Evolutionary conservation across 2,329 filamentous ascomycete genomes (phyloP), one percentile per base, ranked within the genome.

Genomic region (Penicillium digitatum): DNA sequence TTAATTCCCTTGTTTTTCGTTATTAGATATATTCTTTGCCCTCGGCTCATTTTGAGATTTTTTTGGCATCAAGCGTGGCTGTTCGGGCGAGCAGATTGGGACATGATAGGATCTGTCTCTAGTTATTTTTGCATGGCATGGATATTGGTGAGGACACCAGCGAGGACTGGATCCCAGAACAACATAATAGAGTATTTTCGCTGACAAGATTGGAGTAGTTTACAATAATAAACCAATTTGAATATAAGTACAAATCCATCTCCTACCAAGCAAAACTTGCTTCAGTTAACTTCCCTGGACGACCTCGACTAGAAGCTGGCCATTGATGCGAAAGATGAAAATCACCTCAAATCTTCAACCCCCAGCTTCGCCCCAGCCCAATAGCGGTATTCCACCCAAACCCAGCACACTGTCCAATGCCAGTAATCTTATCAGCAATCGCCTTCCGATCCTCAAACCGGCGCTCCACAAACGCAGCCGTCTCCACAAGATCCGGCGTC

Each of bases 351-450:
- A 97, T 85, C 69, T 87, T 86, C 61, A 91, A 78, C 0, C 93
- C 93, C 77, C 92, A 95, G 73, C 90, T 96, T 75, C 92, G 83
- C 62, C 95, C 76, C 48, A 95, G 81, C 68, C 96, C 96, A 53
- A 96, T 74, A 16, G 86, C 81, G 6, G 89, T 89, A 52, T 83
- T 83, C 3, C 86, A 86, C 45, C 90, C 90, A 72, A 95, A 96
- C 6, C 87, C 85, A n/a, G 87, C 73, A 87, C 90, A 97, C 69
- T 91, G 82, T 42, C 85, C 81, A 20, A 92, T 72, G 16, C 84
- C 83, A 12, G 83, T 80, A 22, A 89, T 67, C 11, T 85, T 80
- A 22, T 81, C 79, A 3, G 87, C 86, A 3, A 91, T 62, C 4
- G 77, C 81, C 62, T 82, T 79, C 31, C 83, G 78, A 75, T 95